Conservation (phyloP, 345 rosid genomes). For the Microcos paniculata region DNA sequence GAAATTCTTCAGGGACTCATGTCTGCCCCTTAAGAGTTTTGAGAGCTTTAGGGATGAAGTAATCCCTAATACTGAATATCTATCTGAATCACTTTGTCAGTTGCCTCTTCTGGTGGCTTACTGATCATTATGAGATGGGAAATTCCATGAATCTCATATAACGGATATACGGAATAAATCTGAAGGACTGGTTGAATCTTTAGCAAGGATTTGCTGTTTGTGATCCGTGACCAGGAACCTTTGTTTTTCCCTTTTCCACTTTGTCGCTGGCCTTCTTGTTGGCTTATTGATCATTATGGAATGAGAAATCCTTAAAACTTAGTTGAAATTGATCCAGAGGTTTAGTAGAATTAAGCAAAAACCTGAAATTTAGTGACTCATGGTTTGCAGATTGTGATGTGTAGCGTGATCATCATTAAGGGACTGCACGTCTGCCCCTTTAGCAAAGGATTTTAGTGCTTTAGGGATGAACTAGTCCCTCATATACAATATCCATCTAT, state of each 20-base stretch:
- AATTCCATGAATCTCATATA: neutral
- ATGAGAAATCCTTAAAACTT: neutral
- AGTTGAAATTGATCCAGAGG: neutral
- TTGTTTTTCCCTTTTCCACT: neutral
- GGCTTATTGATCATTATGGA: neutral
- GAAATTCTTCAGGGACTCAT: neutral
- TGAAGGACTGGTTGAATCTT: neutral
- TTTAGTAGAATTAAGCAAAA: neutral
- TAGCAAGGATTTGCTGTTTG: neutral
- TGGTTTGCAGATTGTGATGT: too few relatives aligned
- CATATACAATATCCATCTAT: neutral
- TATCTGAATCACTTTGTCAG: neutral
- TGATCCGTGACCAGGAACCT: neutral
- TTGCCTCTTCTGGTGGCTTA: neutral
- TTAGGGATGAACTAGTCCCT: conserved; percentile 15
- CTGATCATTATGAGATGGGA: neutral
- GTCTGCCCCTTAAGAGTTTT: conserved; percentile 5
- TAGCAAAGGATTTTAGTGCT: conserved; percentile 2
- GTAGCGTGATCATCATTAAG: neutral
- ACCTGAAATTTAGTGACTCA: neutral
- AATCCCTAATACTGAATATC: neutral
- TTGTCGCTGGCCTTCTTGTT: neutral
- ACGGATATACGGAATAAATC: neutral
- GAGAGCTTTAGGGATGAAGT: conserved; percentile 8
- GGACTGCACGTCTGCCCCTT: neutral